Evolutionary conservation across 2,329 filamentous ascomycete genomes (phyloP), one percentile per base, ranked within the genome.

Genomic region (Ambrosiella cleistominuta): DNA sequence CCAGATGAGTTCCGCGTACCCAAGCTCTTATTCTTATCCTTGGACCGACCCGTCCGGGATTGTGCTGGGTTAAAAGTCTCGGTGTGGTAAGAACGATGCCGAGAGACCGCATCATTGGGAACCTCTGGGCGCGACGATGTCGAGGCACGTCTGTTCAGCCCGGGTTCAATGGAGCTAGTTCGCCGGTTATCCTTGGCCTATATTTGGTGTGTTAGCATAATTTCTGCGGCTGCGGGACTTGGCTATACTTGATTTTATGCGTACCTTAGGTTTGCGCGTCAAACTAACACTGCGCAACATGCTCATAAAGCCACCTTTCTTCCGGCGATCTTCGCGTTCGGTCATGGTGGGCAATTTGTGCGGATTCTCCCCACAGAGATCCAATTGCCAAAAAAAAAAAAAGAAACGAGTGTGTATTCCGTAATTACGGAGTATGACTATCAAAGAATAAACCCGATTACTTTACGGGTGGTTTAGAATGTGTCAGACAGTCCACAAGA

Each of bases 231-330:
- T 47, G 8, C 5, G 44, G 7, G n/a, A 17, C 44, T 47, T 47
- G 11, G 19, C n/a, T 15, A 8, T 13, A 47, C 8, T 15, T 47
- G 13, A 17, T 8, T 13, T 17, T 2, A 42, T 54, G 15, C 52
- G 15, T 27, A 54, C 52, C 52, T 54, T 58, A 50, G 47, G 39
- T 50, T 58, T 58, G 39, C 59, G 56, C 56, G 59, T 51, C 40
- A 61, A 56, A 58, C 59, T 61, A 58, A 61, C 59, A 61, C 59
- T 61, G 56, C 59, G 59, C 39, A 61, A 47, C 19, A 61, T 58
- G 38, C 55, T 57, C 47, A 54, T 44, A 50, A 53, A 56, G 47
- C 57, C 35, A 19, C 52, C 50, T 38, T 57, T 57, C 39, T 57
- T 54, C 53, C 59, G 56, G 45, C 59, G 59, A 55, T 61, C 59